These are phyloP conservation scores for Zygnema circumcarinatum DNA, from an alignment of 139 green algal genomes.

Conservation along the genomic window DNA sequence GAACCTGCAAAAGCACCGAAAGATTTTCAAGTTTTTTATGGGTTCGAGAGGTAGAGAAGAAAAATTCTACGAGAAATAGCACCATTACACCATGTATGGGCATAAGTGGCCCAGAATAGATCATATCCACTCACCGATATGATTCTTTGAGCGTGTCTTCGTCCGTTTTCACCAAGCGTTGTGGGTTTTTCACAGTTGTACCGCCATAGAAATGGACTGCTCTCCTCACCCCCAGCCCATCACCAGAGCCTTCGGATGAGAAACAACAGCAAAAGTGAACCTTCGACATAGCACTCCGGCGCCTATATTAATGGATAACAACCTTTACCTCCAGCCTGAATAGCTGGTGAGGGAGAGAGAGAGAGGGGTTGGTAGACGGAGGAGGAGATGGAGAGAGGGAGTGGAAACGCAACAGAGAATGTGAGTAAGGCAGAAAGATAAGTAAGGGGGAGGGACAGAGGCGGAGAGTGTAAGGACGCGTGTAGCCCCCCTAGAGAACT, in stretches of 20 bases:
- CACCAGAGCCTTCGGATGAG: background rate
- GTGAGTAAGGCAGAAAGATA: background rate
- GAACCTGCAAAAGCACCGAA: conserved; percentile 69
- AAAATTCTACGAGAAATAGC: too few relatives aligned
- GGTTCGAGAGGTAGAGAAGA: background rate
- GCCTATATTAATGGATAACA: too few relatives aligned
- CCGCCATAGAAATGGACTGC: too few relatives aligned
- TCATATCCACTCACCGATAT: background rate
- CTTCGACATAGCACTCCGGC: too few relatives aligned
- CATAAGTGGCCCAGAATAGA: background rate
- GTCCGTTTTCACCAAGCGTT: too few relatives aligned
- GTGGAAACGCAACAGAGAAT: background rate
- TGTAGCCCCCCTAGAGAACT: conserved; percentile 11
- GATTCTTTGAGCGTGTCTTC: too few relatives aligned
- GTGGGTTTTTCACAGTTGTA: too few relatives aligned
- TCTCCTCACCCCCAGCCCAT: background rate
- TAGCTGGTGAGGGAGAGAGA: conserved; percentile 13
- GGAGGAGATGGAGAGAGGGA: background rate
- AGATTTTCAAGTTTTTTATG: too few relatives aligned
- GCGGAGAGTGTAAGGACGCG: background rate
- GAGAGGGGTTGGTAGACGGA: background rate
- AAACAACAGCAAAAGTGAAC: too few relatives aligned
- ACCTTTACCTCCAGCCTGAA: too few relatives aligned
- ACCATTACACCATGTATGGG: background rate
- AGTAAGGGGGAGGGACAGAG: background rate